Percentiles rank a stretch among this genome's conserved stretches.
Conservation (phyloP, 768 basidiomycete species). For the Ephemerocybe angulata region DNA sequence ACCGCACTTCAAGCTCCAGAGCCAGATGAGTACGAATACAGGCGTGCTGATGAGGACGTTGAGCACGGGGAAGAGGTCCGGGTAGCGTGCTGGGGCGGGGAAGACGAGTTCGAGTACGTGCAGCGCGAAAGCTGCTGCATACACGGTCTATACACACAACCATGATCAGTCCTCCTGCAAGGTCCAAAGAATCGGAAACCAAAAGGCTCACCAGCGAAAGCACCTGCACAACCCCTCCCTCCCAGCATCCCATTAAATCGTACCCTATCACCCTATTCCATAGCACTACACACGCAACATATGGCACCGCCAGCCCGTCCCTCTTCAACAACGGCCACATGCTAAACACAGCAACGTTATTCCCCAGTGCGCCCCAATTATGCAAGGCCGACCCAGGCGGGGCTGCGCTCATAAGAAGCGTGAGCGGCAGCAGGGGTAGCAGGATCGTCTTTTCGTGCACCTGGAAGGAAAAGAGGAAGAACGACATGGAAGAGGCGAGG, state of each 20-base stretch:
- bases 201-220: slow-evolving; percentile 47
- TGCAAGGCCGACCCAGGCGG: slow-evolving; percentile 55
- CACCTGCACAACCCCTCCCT: slow-evolving; percentile 44
- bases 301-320: slow-evolving; percentile 76
- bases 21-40: slow-evolving; percentile 78
- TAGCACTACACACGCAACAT: slow-evolving; percentile 58
- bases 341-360: slow-evolving; percentile 86
- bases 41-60: slow-evolving; percentile 81
- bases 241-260: slow-evolving; percentile 34
- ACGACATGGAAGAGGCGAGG: slow-evolving; percentile 79
- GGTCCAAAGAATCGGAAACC: too few species aligned
- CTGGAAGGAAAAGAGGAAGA: slow-evolving; percentile 96
- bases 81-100: slow-evolving; percentile 69
- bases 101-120: slow-evolving; percentile 64
- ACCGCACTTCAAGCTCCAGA: slow-evolving; percentile 84
- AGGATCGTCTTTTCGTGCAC: slow-evolving; percentile 94
- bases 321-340: slow-evolving; percentile 89
- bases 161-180: neutral
- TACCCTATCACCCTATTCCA: slow-evolving; percentile 87
- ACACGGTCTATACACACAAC: slow-evolving; percentile 46
- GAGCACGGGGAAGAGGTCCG: slow-evolving; percentile 80
- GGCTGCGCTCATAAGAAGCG: slow-evolving; percentile 63
- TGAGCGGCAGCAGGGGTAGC: slow-evolving; percentile 80
- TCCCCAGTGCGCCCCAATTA: slow-evolving; percentile 69
- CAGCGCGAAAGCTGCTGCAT: slow-evolving; percentile 49